Percentiles rank a stretch among this genome's conserved stretches.
phyloP scores from a whole-genome alignment of 2,329 filamentous ascomycete genomes.

The Verruconis gallopava region DNA sequence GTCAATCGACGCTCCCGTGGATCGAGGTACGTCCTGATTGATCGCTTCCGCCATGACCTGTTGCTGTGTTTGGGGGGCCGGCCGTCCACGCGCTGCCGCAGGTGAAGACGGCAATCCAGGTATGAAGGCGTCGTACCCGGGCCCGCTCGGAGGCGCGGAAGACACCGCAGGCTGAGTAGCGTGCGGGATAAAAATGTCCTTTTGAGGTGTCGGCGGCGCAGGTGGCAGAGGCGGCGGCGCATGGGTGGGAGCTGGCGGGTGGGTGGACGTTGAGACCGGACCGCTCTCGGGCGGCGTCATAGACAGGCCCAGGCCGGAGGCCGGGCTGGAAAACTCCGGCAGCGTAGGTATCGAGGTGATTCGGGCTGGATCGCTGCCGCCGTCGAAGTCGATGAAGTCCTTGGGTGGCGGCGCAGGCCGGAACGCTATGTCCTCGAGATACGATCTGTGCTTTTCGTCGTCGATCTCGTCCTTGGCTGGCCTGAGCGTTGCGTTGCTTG shows the following conservation, averaged over 20 bases:
- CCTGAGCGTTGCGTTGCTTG: constrained; percentile 7
- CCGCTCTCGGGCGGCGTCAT: background rate
- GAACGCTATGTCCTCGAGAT: constrained; percentile 18
- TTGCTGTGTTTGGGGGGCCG: background rate
- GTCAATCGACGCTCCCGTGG: background rate
- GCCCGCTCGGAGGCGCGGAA: background rate
- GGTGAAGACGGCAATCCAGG: constrained; percentile 6
- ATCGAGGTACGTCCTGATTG: background rate
- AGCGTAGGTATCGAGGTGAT: constrained; percentile 18
- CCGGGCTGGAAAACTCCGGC: constrained; percentile 9
- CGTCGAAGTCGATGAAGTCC: constrained; percentile 15
- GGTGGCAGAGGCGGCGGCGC: constrained; percentile 34
- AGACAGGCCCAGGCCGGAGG: constrained; percentile 8
- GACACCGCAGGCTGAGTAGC: constrained; percentile 10
- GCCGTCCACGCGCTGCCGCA: background rate
- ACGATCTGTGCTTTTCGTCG: constrained; percentile 1
- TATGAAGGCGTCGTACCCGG: background rate
- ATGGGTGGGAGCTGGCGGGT: constrained; percentile 30
- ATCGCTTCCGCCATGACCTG: background rate
- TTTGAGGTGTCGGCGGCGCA: constrained; percentile 15
- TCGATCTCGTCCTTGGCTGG: constrained; percentile 1
- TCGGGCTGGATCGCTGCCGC: background rate
- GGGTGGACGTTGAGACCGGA: constrained; percentile 15
- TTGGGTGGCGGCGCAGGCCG: constrained; percentile 32
- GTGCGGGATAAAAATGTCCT: constrained; percentile 14